Percentiles rank a stretch among this genome's conserved stretches.
These are phyloP conservation scores for Citrus hindsii DNA, from an alignment of 345 rosid species.

Conservation along the genomic window DNA sequence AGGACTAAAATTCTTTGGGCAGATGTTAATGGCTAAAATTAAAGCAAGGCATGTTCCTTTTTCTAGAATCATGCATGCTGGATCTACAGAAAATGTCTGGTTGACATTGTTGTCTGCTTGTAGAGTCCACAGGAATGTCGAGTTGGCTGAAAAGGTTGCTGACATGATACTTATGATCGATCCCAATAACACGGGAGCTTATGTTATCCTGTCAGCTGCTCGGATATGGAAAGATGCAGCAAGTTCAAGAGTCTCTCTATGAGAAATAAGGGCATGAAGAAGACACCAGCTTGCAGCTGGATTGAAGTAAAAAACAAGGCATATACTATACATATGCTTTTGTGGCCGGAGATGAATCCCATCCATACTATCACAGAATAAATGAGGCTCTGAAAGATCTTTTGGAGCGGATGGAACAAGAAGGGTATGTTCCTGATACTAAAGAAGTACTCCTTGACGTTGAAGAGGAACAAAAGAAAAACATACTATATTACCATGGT, in stretches of 20 bases:
- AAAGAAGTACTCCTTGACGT: slow-evolving; percentile 67
- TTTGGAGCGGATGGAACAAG: slow-evolving; percentile 57
- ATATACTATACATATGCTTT: slow-evolving; percentile 42
- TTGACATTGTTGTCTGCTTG: slow-evolving; percentile 70
- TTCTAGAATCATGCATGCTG: slow-evolving; percentile 60
- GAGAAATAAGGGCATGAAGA: slow-evolving; percentile 48
- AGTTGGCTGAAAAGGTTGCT: slow-evolving; percentile 67
- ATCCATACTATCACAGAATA: slow-evolving; percentile 45
- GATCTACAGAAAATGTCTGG: slow-evolving; percentile 64
- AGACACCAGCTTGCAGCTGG: slow-evolving; percentile 86
- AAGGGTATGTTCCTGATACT: slow-evolving; percentile 69
- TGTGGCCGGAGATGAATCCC: slow-evolving; percentile 70
- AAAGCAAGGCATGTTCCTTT: slow-evolving; percentile 57
- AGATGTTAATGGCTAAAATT: slow-evolving; percentile 52
- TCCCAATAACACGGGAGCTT: slow-evolving; percentile 69
- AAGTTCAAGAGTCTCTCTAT: slow-evolving; percentile 42
- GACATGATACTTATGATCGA: slow-evolving; percentile 51
- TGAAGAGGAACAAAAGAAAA: slow-evolving; percentile 70
- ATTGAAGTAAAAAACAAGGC: slow-evolving; percentile 56
- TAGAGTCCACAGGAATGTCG: slow-evolving; percentile 65
- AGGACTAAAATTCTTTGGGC: slow-evolving; percentile 55
- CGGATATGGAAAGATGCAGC: slow-evolving; percentile 61
- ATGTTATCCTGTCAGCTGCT: slow-evolving; percentile 63
- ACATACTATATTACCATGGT: slow-evolving; percentile 49
- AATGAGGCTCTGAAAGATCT: slow-evolving; percentile 42